phyloP scores from a whole-genome alignment of 2,329 filamentous ascomycete genomes.

The Xylariaceae sp. region DNA sequence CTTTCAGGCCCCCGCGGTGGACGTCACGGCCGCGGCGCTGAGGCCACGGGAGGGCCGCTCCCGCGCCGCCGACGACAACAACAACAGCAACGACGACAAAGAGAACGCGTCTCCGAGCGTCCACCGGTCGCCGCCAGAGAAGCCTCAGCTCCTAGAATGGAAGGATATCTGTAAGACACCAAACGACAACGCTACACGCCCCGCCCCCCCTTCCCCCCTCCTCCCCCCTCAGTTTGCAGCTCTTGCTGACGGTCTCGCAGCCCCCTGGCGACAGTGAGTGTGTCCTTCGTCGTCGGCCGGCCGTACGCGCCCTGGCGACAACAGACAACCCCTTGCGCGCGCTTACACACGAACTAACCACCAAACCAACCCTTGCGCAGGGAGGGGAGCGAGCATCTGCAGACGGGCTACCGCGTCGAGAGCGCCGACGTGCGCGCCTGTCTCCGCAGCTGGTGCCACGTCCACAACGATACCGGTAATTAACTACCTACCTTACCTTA shows the following conservation, averaged over 20 bases:
- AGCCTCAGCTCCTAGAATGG: slow-evolving; percentile 8
- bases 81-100: background rate
- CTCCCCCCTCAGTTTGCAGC: background rate
- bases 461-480: slow-evolving; percentile 31
- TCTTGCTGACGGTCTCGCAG: slow-evolving; percentile 4
- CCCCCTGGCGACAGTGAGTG: slow-evolving; percentile 16
- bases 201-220: no score
- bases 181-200: no score
- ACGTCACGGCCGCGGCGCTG: background rate
- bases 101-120: background rate
- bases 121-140: background rate
- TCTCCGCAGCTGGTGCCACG: slow-evolving; percentile 21
- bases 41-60: background rate
- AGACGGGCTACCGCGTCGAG: slow-evolving; percentile 13
- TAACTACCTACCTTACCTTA: no score
- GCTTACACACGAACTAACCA: no score
- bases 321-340: background rate
- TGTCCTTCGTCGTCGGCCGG: no score
- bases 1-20: slow-evolving; percentile 4
- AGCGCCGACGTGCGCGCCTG: slow-evolving; percentile 13
- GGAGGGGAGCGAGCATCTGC: slow-evolving; percentile 14
- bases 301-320: slow-evolving; percentile 1
- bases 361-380: no score
- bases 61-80: background rate
- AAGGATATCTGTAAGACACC: slow-evolving; percentile 7